A percentile compares a stretch with the other conserved stretches of the same genome.
Evolutionary conservation across 352 stramenopile species (phyloP).

Genomic region (Pythium plurisporium): DNA sequence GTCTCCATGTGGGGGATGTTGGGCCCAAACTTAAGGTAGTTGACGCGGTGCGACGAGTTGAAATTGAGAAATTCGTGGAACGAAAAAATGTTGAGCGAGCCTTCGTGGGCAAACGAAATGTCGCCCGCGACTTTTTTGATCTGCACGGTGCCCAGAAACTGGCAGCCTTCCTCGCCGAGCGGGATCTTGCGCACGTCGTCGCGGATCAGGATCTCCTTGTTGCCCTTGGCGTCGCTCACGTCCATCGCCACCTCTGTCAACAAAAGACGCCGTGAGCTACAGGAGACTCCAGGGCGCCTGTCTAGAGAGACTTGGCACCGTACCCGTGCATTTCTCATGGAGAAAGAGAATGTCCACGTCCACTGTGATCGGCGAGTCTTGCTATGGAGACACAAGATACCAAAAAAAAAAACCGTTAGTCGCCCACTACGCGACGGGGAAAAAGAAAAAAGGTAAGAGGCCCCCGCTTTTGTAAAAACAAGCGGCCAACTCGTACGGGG

Average conservation of each 20-base stretch:
- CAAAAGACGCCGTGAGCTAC: background rate
- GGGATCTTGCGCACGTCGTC: slow-evolving; percentile 58
- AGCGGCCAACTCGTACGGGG: slow-evolving; percentile 38
- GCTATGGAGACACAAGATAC: slow-evolving; percentile 30
- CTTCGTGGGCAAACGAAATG: slow-evolving; percentile 82
- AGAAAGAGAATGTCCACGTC: slow-evolving; percentile 83
- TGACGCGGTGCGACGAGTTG: slow-evolving; percentile 83
- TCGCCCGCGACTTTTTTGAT: slow-evolving; percentile 82
- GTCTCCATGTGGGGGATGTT: slow-evolving; percentile 83
- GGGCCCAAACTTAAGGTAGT: slow-evolving; percentile 73
- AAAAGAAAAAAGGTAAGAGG: background rate
- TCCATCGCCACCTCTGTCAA: slow-evolving; percentile 71
- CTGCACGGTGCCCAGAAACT: slow-evolving; percentile 59
- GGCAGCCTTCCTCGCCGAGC: slow-evolving; percentile 66
- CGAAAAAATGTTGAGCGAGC: slow-evolving; percentile 82
- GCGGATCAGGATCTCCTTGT: slow-evolving; percentile 77
- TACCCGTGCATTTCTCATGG: slow-evolving; percentile 72
- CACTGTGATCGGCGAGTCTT: slow-evolving; percentile 74
- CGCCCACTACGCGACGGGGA: background rate
- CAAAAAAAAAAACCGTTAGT: no score
- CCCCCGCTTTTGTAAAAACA: background rate
- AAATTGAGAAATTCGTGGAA: slow-evolving; percentile 88
- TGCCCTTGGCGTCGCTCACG: slow-evolving; percentile 80
- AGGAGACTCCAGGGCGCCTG: background rate
- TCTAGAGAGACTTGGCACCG: background rate